A percentile compares a stretch with the other conserved stretches of the same genome.
phyloP scores from a whole-genome alignment of 306 rosid genomes.

The Cucumis melo region DNA sequence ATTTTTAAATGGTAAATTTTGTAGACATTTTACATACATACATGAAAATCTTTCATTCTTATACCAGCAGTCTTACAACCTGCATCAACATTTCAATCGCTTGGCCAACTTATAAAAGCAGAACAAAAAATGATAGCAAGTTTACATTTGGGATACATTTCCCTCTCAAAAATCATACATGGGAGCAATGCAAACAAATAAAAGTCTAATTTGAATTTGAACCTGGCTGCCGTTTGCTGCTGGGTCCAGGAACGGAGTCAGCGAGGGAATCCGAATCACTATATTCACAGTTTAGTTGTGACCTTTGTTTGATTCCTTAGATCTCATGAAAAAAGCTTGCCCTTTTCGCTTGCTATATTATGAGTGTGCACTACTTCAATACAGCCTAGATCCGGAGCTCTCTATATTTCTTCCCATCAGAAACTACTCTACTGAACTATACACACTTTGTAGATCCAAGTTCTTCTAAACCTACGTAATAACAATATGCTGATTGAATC shows the following conservation, averaged over 20 bases:
- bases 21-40: neutral
- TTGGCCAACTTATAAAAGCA: neutral
- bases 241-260: neutral
- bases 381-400: neutral
- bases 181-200: neutral
- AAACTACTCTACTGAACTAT: neutral
- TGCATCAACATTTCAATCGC: neutral
- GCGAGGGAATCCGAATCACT: neutral
- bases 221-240: neutral
- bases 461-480: neutral
- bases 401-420: neutral
- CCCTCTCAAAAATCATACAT: neutral
- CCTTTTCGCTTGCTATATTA: neutral
- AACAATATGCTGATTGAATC: neutral
- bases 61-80: neutral
- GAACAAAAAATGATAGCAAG: neutral
- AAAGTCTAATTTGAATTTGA: neutral
- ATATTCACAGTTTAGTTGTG: neutral
- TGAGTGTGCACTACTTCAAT: neutral
- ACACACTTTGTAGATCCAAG: neutral
- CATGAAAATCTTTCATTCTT: neutral
- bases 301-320: constrained; percentile 10
- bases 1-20: neutral
- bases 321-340: constrained; percentile 4
- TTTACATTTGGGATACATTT: neutral